These are phyloP conservation scores for Haplosporangium sp. DNA, from an alignment of 371 early-diverging fungal species.

Conservation along the genomic window DNA sequence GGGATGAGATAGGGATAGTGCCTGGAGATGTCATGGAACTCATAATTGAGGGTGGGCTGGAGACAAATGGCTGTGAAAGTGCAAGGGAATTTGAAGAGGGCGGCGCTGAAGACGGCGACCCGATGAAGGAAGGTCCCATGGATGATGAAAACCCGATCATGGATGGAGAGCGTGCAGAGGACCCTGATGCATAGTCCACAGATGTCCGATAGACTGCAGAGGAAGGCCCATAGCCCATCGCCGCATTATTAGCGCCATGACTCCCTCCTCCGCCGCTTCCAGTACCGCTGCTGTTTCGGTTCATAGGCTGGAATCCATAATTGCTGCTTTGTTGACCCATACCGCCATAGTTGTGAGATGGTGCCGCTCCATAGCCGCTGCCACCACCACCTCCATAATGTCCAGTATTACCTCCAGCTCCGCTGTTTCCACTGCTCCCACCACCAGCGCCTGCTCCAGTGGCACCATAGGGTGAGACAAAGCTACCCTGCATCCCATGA, in stretches of 20 bases:
- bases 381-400: neutral
- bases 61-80: slow-evolving; percentile 26
- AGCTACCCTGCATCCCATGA: slow-evolving; percentile 28
- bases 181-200: slow-evolving; percentile 13
- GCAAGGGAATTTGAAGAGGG: slow-evolving; percentile 8
- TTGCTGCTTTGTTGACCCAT: slow-evolving; percentile 25
- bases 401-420: neutral
- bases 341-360: slow-evolving; percentile 24
- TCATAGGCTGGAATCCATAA: slow-evolving; percentile 27
- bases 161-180: slow-evolving; percentile 13
- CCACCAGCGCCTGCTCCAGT: slow-evolving; percentile 6
- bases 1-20: slow-evolving; percentile 1
- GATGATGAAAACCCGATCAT: slow-evolving; percentile 22
- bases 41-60: slow-evolving; percentile 12
- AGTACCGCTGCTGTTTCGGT: slow-evolving; percentile 1
- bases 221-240: slow-evolving; percentile 14
- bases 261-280: slow-evolving; percentile 5
- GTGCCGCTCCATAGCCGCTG: slow-evolving; percentile 14
- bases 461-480: slow-evolving; percentile 22
- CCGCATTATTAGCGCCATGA: neutral
- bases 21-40: slow-evolving; percentile 9
- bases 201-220: slow-evolving; percentile 19
- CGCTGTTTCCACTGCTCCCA: slow-evolving; percentile 4
- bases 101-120: slow-evolving; percentile 10
- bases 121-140: slow-evolving; percentile 18